A percentile compares a stretch with the other conserved stretches of the same genome.
These are phyloP conservation scores for Alloascoidea hylecoeti DNA, from an alignment of 805 yeast genomes.

Conservation along the genomic window DNA sequence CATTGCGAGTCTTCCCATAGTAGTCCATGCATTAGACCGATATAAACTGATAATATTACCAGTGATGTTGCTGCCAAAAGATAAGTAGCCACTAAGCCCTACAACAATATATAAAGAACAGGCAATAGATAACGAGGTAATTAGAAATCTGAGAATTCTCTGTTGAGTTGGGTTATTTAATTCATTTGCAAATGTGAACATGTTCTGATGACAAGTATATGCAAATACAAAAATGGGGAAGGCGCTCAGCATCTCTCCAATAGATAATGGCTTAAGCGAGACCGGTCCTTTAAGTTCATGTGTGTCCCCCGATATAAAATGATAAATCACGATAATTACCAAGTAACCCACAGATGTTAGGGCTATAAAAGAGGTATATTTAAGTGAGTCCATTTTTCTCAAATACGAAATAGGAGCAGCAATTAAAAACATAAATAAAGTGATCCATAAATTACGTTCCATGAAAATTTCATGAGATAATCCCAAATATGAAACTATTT, in stretches of 20 bases:
- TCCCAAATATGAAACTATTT: slow-evolving; percentile 14
- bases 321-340: slow-evolving; percentile 58
- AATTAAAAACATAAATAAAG: slow-evolving; percentile 21
- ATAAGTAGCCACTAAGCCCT: slow-evolving; percentile 72
- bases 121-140: slow-evolving; percentile 44
- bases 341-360: slow-evolving; percentile 69
- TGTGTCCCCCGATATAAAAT: slow-evolving; percentile 46
- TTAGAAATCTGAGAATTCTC: slow-evolving; percentile 31
- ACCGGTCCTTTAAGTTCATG: slow-evolving; percentile 34
- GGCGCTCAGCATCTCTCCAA: slow-evolving; percentile 41
- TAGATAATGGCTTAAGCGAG: slow-evolving; percentile 28
- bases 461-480: slow-evolving; percentile 6
- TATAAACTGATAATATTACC: slow-evolving; percentile 71
- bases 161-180: slow-evolving; percentile 38
- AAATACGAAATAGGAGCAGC: slow-evolving; percentile 52
- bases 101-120: slow-evolving; percentile 49
- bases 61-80: slow-evolving; percentile 69
- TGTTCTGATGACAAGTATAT: slow-evolving; percentile 91
- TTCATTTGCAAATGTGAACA: slow-evolving; percentile 83
- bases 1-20: slow-evolving; percentile 69
- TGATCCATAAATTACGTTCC: slow-evolving; percentile 31
- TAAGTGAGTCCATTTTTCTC: slow-evolving; percentile 65
- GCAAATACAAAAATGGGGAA: slow-evolving; percentile 92
- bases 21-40: slow-evolving; percentile 47
- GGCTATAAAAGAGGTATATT: slow-evolving; percentile 77